Conservation (phyloP, 2,329 filamentous ascomycete genomes). For the Ophiobolus disseminans region DNA sequence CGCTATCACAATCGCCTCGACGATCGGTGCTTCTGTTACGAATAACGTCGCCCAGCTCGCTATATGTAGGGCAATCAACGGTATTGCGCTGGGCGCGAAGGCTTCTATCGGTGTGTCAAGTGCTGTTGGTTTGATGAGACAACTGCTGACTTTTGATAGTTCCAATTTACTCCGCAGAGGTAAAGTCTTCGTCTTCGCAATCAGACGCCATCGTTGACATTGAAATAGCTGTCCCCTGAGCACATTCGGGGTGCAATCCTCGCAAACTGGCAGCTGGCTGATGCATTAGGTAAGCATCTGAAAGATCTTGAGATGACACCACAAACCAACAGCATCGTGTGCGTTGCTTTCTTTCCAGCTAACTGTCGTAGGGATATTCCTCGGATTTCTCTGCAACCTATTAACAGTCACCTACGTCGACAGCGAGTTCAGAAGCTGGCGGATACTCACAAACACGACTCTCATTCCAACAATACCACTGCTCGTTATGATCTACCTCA, state of each 20-base stretch:
- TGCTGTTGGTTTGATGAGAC: not conserved
- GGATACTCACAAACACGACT: conserved; percentile 29
- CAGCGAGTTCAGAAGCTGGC: conserved; percentile 11
- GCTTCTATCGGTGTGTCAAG: conserved; percentile 21
- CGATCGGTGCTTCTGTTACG: conserved; percentile 29
- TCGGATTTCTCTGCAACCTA: conserved; percentile 26
- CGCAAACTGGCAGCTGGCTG: conserved; percentile 32
- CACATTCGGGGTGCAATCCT: conserved; percentile 30
- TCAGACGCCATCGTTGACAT: not conserved
- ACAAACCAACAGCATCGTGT: not conserved
- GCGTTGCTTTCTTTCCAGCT: not conserved
- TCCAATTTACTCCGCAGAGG: conserved; percentile 30
- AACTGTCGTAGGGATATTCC: conserved; percentile 18
- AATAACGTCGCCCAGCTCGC: conserved; percentile 22
- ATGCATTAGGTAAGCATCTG: conserved; percentile 20
- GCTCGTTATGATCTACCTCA: conserved; percentile 28
- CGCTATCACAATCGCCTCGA: conserved; percentile 26
- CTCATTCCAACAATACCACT: conserved; percentile 28
- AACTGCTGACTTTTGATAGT: conserved; percentile 7
- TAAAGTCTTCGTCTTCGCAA: not conserved
- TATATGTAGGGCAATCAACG: conserved; percentile 27
- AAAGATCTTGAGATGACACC: not conserved
- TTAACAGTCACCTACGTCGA: conserved; percentile 19
- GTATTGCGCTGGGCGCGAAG: conserved; percentile 28
- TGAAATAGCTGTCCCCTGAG: conserved; percentile 17